Conservation (phyloP, 1,284 basidiomycete genomes). For the Sphaerobolus stellatus region DNA sequence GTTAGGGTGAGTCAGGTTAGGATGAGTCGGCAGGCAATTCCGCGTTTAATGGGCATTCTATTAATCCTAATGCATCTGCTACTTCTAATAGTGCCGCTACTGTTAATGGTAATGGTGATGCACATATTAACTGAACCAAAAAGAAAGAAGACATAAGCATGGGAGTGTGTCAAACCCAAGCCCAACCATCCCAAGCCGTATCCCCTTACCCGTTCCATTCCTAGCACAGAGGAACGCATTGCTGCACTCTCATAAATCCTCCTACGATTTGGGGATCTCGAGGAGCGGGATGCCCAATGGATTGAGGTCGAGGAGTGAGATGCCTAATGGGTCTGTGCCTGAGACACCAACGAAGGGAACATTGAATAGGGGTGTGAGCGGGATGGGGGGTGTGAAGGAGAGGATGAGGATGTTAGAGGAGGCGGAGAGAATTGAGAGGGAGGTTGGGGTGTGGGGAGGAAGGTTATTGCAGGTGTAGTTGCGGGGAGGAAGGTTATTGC, state of each 20-base stretch:
- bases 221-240: too few relatives aligned
- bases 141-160: neutral
- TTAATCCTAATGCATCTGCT: too few relatives aligned
- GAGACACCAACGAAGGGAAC: neutral
- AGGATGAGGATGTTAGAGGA: neutral
- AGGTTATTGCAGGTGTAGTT: neutral
- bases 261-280: slow-evolving; percentile 13
- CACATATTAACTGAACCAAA: neutral
- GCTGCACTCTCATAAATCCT: too few relatives aligned
- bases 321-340: neutral
- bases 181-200: slow-evolving; percentile 11
- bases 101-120: too few relatives aligned
- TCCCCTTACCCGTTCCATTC: slow-evolving; percentile 16
- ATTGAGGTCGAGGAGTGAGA: neutral
- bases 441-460: neutral
- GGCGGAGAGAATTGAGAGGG: neutral
- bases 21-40: neutral
- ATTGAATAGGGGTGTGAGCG: neutral
- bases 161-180: neutral
- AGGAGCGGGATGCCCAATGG: neutral
- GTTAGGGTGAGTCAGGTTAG: neutral
- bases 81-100: too few relatives aligned
- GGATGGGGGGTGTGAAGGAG: too few relatives aligned
- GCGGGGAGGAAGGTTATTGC: too few relatives aligned
- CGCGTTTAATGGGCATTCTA: neutral